Conservation (phyloP, 371 early-diverging fungal species). For the Actinomortierella wolfii region DNA sequence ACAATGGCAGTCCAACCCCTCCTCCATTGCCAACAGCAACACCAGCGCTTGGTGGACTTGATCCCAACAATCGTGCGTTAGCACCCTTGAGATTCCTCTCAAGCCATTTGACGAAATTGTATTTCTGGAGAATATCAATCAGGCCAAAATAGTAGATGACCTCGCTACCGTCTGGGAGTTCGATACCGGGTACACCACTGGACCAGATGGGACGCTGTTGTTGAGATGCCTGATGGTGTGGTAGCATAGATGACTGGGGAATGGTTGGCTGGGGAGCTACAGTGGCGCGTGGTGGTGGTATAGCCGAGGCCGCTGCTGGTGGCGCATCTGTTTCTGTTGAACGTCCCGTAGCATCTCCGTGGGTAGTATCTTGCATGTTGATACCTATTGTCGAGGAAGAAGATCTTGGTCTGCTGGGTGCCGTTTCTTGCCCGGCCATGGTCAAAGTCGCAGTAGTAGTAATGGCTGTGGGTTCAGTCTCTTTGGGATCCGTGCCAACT, state of each 20-base stretch:
- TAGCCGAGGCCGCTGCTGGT: background rate
- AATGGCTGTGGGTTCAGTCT: too few species aligned
- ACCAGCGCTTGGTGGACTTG: slow-evolving; percentile 1
- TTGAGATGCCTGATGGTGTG: background rate
- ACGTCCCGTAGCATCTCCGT: too few species aligned
- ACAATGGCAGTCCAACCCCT: slow-evolving; percentile 2
- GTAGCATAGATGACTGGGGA: background rate
- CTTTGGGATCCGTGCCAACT: too few species aligned
- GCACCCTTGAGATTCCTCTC: slow-evolving; percentile 56
- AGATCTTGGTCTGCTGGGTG: too few species aligned
- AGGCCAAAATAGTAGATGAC: slow-evolving; percentile 62
- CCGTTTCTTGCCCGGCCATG: too few species aligned
- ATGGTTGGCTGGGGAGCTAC: background rate
- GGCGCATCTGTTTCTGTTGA: background rate
- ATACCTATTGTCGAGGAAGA: too few species aligned
- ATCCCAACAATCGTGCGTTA: slow-evolving; percentile 33
- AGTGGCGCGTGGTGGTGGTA: background rate
- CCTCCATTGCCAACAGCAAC: slow-evolving; percentile 3
- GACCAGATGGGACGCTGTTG: slow-evolving; percentile 23
- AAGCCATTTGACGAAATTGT: slow-evolving; percentile 59
- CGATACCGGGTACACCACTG: slow-evolving; percentile 28
- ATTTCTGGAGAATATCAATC: slow-evolving; percentile 64
- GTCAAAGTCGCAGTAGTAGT: too few species aligned
- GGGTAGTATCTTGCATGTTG: too few species aligned
- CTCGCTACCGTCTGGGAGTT: slow-evolving; percentile 28